A percentile compares a stretch with the other conserved stretches of the same genome.
Conservation (phyloP, 169 alveolate genomes). For the Plasmodium billcollinsi region DNA sequence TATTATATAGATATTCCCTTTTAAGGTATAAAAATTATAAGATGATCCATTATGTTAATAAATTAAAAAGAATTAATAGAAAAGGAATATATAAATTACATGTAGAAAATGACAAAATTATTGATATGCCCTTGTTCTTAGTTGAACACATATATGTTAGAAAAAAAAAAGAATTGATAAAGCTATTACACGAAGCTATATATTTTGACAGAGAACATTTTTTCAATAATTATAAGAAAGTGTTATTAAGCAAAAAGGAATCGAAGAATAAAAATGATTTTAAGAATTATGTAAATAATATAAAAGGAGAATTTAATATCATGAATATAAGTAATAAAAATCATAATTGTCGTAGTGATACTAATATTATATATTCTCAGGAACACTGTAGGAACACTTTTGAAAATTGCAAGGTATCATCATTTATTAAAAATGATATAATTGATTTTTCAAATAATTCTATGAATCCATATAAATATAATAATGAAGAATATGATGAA, state of each 20-base stretch:
- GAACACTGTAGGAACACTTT: no score
- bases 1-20: neutral
- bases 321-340: neutral
- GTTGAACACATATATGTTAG: slow-evolving; percentile 53
- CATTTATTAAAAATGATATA: no score
- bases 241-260: slow-evolving; percentile 14
- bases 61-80: slow-evolving; percentile 20
- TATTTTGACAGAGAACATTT: slow-evolving; percentile 36
- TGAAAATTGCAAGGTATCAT: no score
- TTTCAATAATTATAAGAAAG: slow-evolving; percentile 46
- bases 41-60: slow-evolving; percentile 42
- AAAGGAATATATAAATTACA: slow-evolving; percentile 53
- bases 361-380: neutral
- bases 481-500: slow-evolving; percentile 67
- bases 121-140: slow-evolving; percentile 72
- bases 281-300: neutral
- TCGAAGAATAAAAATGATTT: neutral
- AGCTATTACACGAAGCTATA: slow-evolving; percentile 42
- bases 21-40: neutral
- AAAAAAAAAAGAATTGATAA: slow-evolving; percentile 50
- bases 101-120: slow-evolving; percentile 72
- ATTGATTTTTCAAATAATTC: no score
- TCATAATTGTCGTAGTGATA: neutral
- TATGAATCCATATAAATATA: slow-evolving; percentile 32
- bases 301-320: neutral